Evolutionary conservation across 768 basidiomycete species (phyloP).

Genomic region (Sutorius australiensis): DNA sequence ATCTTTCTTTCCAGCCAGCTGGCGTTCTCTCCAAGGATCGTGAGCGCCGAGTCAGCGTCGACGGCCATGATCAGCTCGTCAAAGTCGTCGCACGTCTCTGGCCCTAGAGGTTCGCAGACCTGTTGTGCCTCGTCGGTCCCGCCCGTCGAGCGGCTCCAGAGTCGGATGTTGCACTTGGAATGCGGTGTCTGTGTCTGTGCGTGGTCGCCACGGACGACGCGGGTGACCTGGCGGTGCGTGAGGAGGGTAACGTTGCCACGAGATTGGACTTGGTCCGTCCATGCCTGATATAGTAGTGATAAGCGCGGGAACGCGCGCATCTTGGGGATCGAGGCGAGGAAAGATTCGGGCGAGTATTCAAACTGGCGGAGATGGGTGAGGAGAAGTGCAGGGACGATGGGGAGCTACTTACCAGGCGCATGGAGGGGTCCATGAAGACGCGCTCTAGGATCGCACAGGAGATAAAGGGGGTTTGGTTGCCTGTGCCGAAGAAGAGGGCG

Average conservation of each 20-base stretch:
- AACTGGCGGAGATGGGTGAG: neutral
- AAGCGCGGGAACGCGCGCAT: constrained; percentile 5
- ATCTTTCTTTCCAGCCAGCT: neutral
- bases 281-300: constrained; percentile 1
- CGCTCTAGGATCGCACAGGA: neutral
- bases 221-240: neutral
- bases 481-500: constrained; percentile 5
- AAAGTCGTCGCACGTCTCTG: neutral
- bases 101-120: neutral
- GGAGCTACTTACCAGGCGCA: neutral
- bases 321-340: constrained; percentile 10
- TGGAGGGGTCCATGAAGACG: neutral
- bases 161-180: neutral
- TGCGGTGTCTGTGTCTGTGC: neutral
- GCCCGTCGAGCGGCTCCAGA: constrained; percentile 1
- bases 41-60: constrained; percentile 6
- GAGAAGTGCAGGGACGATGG: neutral
- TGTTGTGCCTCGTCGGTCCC: neutral
- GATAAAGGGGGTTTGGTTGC: constrained; percentile 1
- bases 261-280: constrained; percentile 2
- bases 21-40: neutral
- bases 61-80: constrained; percentile 6
- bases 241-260: neutral
- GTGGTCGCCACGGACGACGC: neutral
- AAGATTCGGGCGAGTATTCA: constrained; percentile 7